Conservation (phyloP, 179 eudicot species). For the Spergularia azorica region DNA sequence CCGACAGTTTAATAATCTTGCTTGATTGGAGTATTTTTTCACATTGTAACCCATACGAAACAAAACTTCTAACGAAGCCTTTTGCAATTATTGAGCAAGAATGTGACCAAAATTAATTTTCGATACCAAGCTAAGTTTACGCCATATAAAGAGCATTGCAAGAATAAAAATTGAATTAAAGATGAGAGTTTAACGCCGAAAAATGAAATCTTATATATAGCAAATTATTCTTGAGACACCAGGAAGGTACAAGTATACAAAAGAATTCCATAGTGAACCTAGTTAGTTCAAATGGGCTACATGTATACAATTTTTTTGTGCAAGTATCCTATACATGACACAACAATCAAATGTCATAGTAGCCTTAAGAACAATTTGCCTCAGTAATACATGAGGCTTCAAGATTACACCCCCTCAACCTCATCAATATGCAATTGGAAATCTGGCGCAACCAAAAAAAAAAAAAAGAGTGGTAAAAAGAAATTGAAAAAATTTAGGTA, state of each 20-base stretch:
- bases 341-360: conserved; percentile 18
- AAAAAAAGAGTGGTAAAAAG: background rate
- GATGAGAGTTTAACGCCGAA: background rate
- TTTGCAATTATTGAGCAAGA: no score
- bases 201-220: background rate
- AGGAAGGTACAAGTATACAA: background rate
- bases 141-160: background rate
- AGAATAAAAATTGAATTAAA: background rate
- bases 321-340: conserved; percentile 22
- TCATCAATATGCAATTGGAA: background rate
- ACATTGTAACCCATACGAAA: no score
- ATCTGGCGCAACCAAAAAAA: background rate
- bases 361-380: conserved; percentile 25
- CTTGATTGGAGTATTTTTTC: no score
- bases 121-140: no score
- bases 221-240: conserved; percentile 11
- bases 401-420: background rate
- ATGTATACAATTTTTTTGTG: conserved; percentile 4
- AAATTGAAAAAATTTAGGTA: background rate
- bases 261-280: background rate
- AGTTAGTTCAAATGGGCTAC: background rate
- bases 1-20: no score
- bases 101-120: no score
- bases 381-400: background rate
- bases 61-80: no score